Evolutionary conservation across 2,329 filamentous ascomycete species (phyloP).

Genomic region (Neonectria neomacrospora): DNA sequence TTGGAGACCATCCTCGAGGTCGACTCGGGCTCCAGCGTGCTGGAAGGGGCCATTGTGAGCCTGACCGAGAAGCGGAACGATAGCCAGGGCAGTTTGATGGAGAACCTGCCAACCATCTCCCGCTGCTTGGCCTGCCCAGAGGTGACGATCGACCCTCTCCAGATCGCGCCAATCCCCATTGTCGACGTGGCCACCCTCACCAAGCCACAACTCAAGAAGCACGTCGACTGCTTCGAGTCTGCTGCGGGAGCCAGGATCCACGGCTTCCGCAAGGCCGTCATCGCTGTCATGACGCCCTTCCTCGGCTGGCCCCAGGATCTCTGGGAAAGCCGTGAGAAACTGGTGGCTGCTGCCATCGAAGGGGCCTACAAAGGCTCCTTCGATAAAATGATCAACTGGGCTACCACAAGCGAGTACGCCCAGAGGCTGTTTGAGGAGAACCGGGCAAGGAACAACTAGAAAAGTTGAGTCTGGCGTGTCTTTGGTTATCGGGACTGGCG

Average conservation of each 20-base stretch:
- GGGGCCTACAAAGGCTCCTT: not conserved
- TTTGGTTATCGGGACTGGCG: not conserved
- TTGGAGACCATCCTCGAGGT: not conserved
- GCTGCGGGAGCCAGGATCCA: not conserved
- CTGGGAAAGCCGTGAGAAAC: not conserved
- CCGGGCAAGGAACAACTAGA: not conserved
- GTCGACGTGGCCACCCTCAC: not conserved
- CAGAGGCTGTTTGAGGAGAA: not conserved
- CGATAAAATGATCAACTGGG: not conserved
- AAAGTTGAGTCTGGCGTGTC: not conserved
- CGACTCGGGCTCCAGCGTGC: not conserved
- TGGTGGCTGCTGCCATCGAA: not conserved
- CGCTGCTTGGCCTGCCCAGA: not conserved
- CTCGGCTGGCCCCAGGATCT: not conserved
- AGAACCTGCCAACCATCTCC: not conserved
- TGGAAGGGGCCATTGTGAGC: not conserved
- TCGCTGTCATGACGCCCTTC: constrained; percentile 4
- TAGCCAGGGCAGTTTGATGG: not conserved
- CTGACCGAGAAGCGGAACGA: constrained; percentile 3
- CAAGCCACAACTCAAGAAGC: constrained; percentile 8
- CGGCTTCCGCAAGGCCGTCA: constrained; percentile 4
- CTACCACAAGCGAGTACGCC: not conserved
- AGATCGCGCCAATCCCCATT: not conserved
- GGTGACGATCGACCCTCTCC: not conserved
- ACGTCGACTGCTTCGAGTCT: not conserved